phyloP scores from a whole-genome alignment of 2,329 filamentous ascomycete genomes.

The Periconia sp. region DNA sequence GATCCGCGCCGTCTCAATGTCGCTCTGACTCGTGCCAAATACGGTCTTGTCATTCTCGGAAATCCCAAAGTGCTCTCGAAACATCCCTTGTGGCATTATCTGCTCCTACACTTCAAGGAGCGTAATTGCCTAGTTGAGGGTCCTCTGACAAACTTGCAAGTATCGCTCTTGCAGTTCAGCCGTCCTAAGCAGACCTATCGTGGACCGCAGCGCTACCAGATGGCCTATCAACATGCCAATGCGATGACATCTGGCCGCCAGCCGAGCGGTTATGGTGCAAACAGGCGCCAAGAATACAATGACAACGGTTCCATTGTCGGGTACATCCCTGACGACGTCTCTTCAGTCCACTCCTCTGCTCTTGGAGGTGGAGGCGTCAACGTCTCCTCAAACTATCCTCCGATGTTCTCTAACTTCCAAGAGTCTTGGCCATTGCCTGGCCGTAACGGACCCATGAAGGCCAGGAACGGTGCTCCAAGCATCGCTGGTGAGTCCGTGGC shows the following conservation, averaged over 20 bases:
- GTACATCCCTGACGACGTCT: slow-evolving; percentile 96
- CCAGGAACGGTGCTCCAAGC: slow-evolving; percentile 70
- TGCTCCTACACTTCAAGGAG: slow-evolving; percentile 96
- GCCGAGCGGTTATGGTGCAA: slow-evolving; percentile 51
- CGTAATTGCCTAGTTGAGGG: slow-evolving; percentile 95
- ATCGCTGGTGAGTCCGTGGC: slow-evolving; percentile 91
- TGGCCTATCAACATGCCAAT: slow-evolving; percentile 73
- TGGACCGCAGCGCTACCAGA: slow-evolving; percentile 84
- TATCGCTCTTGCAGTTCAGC: slow-evolving; percentile 92
- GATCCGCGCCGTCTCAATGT: slow-evolving; percentile 97
- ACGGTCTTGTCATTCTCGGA: slow-evolving; percentile 92
- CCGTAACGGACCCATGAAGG: slow-evolving; percentile 69
- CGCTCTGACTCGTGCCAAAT: slow-evolving; percentile 94
- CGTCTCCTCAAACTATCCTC: slow-evolving; percentile 81
- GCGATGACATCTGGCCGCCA: slow-evolving; percentile 60
- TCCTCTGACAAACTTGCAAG: slow-evolving; percentile 92
- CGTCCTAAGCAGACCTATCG: slow-evolving; percentile 92
- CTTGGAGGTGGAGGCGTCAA: slow-evolving; percentile 82
- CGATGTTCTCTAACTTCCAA: slow-evolving; percentile 93
- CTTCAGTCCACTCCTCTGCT: slow-evolving; percentile 90
- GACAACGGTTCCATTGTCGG: slow-evolving; percentile 90
- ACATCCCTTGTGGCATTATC: slow-evolving; percentile 96
- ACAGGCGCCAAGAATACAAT: slow-evolving; percentile 60
- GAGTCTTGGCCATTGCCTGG: slow-evolving; percentile 89
- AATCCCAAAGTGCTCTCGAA: slow-evolving; percentile 98